Evolutionary conservation across 2,329 filamentous ascomycete genomes (phyloP).

Genomic region (Xylaria sp.): DNA sequence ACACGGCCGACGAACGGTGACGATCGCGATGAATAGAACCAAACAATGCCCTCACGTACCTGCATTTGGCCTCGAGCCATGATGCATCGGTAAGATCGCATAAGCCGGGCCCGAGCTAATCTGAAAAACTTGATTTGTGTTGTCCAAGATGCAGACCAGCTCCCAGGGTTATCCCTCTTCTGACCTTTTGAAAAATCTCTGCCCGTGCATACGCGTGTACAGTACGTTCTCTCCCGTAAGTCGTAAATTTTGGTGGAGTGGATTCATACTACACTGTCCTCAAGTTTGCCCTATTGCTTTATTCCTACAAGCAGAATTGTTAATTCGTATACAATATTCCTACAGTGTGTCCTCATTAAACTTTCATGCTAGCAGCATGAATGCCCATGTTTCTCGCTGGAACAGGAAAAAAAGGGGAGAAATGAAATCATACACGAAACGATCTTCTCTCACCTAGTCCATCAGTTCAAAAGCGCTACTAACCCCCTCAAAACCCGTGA

Average conservation of each 20-base stretch:
- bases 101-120: background rate
- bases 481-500: conserved; percentile 74
- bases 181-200: background rate
- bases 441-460: conserved; percentile 5
- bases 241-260: too few species aligned
- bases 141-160: background rate
- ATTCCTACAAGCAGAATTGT: background rate
- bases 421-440: background rate
- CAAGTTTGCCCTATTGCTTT: background rate
- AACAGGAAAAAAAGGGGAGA: background rate
- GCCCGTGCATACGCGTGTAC: background rate
- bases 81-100: background rate
- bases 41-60: background rate
- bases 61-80: background rate
- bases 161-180: background rate
- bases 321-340: background rate
- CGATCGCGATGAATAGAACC: background rate
- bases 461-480: conserved; percentile 62
- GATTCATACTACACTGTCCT: background rate
- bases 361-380: background rate
- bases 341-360: background rate
- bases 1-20: background rate
- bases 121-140: background rate
- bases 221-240: background rate
- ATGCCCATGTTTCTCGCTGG: background rate